Evolutionary conservation across 1,139 yeast genomes (phyloP).

Genomic region (Scheffersomyces segobiensis): DNA sequence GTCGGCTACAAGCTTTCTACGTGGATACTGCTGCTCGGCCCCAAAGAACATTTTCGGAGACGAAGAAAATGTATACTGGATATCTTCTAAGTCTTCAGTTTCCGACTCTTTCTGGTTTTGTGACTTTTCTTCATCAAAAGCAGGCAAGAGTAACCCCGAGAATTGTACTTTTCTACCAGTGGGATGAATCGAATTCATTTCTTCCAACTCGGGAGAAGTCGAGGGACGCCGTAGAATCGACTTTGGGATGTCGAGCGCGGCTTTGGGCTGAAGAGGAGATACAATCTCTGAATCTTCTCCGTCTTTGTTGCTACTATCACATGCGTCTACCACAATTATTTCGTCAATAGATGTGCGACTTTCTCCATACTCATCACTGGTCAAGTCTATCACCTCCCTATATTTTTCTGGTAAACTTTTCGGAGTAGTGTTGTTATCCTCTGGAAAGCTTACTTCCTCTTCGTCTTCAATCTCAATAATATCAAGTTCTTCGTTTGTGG

Average conservation of each 20-base stretch:
- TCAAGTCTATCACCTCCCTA: constrained; percentile 26
- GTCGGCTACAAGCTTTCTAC: constrained; percentile 27
- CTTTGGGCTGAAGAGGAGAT: constrained; percentile 1
- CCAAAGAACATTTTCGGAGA: constrained; percentile 24
- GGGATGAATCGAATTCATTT: background rate
- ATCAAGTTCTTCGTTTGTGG: constrained; percentile 17
- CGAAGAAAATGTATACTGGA: constrained; percentile 21
- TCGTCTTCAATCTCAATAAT: constrained; percentile 9
- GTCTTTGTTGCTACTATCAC: constrained; percentile 11
- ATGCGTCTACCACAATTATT: constrained; percentile 27
- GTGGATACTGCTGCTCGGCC: constrained; percentile 20
- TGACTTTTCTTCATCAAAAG: constrained; percentile 12
- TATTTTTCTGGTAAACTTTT: constrained; percentile 8
- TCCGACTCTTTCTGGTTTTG: constrained; percentile 5
- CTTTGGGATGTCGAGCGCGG: constrained; percentile 7
- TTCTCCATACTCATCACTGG: constrained; percentile 19
- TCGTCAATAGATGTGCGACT: constrained; percentile 10
- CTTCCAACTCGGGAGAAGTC: background rate
- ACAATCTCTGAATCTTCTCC: background rate
- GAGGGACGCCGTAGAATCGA: constrained; percentile 13
- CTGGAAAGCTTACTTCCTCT: background rate
- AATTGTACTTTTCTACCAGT: constrained; percentile 11
- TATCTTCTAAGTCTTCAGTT: constrained; percentile 5
- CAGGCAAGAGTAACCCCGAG: constrained; percentile 14
- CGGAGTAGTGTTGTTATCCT: background rate